Percentiles rank a stretch among this genome's conserved stretches.
phyloP scores from a whole-genome alignment of 129 eudicot species.

The Silybum marianum region DNA sequence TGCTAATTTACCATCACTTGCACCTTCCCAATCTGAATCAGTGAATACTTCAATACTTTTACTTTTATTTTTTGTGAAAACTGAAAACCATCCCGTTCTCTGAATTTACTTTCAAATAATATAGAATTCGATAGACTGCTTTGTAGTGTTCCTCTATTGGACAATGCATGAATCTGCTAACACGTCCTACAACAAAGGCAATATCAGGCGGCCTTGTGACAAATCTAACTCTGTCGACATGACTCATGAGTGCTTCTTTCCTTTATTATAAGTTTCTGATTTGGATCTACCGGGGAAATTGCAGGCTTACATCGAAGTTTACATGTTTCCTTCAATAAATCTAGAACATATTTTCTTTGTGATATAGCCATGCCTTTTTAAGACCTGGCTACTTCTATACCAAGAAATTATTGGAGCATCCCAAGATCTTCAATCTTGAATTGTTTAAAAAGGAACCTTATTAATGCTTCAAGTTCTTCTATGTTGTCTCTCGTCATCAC shows the following conservation, averaged over 20 bases:
- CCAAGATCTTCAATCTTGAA: not conserved
- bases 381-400: too few relatives aligned
- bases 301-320: not conserved
- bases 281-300: not conserved
- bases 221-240: too few relatives aligned
- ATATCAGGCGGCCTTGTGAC: too few relatives aligned
- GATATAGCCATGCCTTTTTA: too few relatives aligned
- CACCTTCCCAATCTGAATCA: too few relatives aligned
- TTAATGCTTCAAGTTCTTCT: not conserved
- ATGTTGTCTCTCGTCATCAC: not conserved
- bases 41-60: not conserved
- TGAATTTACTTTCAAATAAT: not conserved
- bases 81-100: not conserved
- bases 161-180: too few relatives aligned
- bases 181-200: not conserved
- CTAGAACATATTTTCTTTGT: too few relatives aligned
- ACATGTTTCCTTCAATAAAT: not conserved
- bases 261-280: not conserved
- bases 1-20: too few relatives aligned
- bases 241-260: not conserved
- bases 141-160: too few relatives aligned
- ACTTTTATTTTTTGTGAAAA: not conserved
- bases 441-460: not conserved
- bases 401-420: too few relatives aligned
- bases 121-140: too few relatives aligned